Evolutionary conservation across 441 rosid species (phyloP), one percentile per base, ranked within the genome.

Genomic region (Flueggea neowawraea): DNA sequence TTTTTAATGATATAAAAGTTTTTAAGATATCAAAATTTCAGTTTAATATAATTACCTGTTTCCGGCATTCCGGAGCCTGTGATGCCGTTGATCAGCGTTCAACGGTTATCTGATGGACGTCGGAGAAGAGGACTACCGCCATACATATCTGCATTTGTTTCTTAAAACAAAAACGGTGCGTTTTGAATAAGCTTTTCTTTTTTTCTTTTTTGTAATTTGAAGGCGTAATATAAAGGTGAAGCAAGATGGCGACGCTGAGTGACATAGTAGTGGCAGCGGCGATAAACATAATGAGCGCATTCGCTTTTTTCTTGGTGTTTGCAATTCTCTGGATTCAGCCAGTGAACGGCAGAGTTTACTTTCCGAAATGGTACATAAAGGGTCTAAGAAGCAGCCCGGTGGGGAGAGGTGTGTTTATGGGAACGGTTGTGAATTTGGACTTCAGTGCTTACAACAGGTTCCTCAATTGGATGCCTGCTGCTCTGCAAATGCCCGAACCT

Each of bases 391-490:
- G 49, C 64, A 79, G 81, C 55, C 80, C 86, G 13, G 31, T 69
- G 12, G 61, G 69, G 4, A 45, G 68, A 0, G 81, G 83, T 6
- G 62, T 83, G 15, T 68, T 74, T 53, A 74, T 68, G 11, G 66
- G 72, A 41, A 78, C 68, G 66, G 55, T 78, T 50, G 75, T 82
- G 44, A 82, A 82, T 65, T 64, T 78, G 68, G 86, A 82, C 66
- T 70, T 65, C 66, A 62, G 76, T 39, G 74, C 86, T 4, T 82
- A 82, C 49, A 0, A 66, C 7, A 72, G 39, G 52, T 82, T 82
- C 59, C 66, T 82, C 48, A 71, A 68, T 49, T 82, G 86, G 86
- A 79, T 82, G 82, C 83, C 83, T 3, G 86, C 60, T 3, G 86
- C 86, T 0, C 66, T 82, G 56, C 76, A 74, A 58, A 82, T 82